phyloP scores from a whole-genome alignment of 495 filamentous ascomycete species.

The Halenospora varia region DNA sequence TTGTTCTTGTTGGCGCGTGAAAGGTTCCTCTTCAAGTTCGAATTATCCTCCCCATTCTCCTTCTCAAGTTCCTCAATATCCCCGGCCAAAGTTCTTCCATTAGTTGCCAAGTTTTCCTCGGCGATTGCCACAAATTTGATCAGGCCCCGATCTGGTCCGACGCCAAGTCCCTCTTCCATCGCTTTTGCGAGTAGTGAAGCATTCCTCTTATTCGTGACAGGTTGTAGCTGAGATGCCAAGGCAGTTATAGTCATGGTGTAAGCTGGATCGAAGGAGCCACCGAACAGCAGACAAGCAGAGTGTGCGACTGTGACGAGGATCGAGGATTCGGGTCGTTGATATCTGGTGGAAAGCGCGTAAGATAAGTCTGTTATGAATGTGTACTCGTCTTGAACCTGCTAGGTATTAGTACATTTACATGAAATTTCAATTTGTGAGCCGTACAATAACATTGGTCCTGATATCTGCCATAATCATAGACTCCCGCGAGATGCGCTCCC shows the following conservation, averaged over 20 bases:
- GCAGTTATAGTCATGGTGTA: conserved; percentile 78
- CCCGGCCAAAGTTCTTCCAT: conserved; percentile 63
- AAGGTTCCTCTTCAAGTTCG: conserved; percentile 5
- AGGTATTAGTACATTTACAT: background rate
- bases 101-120: conserved; percentile 68
- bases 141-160: conserved; percentile 58
- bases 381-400: conserved; percentile 61
- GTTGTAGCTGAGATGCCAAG: conserved; percentile 61
- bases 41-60: conserved; percentile 28
- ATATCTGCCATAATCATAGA: conserved; percentile 76
- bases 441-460: conserved; percentile 77
- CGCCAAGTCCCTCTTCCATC: conserved; percentile 63
- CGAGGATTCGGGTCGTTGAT: conserved; percentile 63
- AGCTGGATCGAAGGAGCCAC: conserved; percentile 68
- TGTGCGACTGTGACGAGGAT: conserved; percentile 72
- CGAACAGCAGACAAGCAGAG: conserved; percentile 68
- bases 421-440: conserved; percentile 20
- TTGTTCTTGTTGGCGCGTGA: conserved; percentile 14
- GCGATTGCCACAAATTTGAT: conserved; percentile 64
- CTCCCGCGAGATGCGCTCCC: conserved; percentile 57
- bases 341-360: conserved; percentile 65
- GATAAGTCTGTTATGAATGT: conserved; percentile 67
- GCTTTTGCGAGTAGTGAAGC: conserved; percentile 67
- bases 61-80: conserved; percentile 60
- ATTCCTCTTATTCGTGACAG: conserved; percentile 79